Evolutionary conservation across 2,329 filamentous ascomycete species (phyloP), one percentile per base, ranked within the genome.

Genomic region (Sclerotinia glacialis): DNA sequence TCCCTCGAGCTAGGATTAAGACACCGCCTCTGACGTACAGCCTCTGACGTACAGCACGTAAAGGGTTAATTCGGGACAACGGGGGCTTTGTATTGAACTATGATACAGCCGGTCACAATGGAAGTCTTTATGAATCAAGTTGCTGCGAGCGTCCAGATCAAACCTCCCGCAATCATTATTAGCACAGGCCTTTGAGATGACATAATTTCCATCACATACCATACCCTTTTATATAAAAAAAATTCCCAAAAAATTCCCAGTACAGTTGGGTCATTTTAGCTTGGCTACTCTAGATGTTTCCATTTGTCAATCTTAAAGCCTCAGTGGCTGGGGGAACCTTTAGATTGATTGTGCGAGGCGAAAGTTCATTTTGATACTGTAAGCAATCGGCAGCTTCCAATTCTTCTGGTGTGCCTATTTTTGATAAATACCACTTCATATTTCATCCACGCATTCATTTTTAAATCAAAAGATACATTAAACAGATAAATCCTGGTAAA

Each of bases 211-310:
- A 40, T 55, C 21, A 16, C 52, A 31, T 8, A 40, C n/a, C n/a
- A n/a, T n/a, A n/a, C n/a, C n/a, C n/a, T n/a, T n/a, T n/a, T n/a
- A n/a, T n/a, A n/a, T n/a, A n/a, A n/a, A n/a, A n/a, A n/a, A n/a
- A n/a, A n/a, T n/a, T n/a, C n/a, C n/a, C n/a, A n/a, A n/a, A n/a
- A n/a, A n/a, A n/a, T n/a, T n/a, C n/a, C n/a, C n/a, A n/a, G n/a
- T n/a, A n/a, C n/a, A n/a, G n/a, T n/a, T n/a, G n/a, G n/a, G 68
- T 71, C 65, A 71, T 70, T 58, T 55, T 37, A 62, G 66, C 67
- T 67, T 62, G 61, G 52, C 53, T 49, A 40, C 64, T 69, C 69
- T 70, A 67, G 69, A 69, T 56, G 68, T 65, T 70, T 70, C 69
- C 46, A 69, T 69, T 49, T 59, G 56, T 59, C 42, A 60, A 21